These are phyloP conservation scores for Suillus discolor DNA, from an alignment of 768 basidiomycete species.

Conservation along the genomic window DNA sequence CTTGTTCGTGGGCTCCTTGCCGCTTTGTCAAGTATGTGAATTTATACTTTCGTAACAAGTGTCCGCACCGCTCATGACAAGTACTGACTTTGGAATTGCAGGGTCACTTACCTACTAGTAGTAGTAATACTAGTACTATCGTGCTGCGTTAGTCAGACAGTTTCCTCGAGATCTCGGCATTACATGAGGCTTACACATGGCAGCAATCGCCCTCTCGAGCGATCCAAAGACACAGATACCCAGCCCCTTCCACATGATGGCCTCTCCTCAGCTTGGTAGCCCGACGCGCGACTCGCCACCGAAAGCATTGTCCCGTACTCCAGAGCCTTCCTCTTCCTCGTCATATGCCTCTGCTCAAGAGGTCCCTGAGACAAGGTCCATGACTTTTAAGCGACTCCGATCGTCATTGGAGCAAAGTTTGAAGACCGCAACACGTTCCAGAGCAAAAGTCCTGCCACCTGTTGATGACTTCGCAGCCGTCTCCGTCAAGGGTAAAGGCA, in stretches of 20 bases:
- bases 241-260: constrained; percentile 51
- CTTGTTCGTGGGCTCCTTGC: neutral
- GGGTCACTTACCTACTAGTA: neutral
- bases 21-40: neutral
- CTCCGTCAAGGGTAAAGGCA: constrained; percentile 48
- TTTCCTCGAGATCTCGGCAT: constrained; percentile 23
- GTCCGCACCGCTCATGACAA: neutral
- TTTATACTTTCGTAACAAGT: neutral
- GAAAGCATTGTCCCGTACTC: constrained; percentile 44
- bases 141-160: constrained; percentile 18
- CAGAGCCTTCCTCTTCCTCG: constrained; percentile 37
- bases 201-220: constrained; percentile 42
- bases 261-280: constrained; percentile 42
- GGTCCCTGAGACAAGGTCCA: constrained; percentile 44
- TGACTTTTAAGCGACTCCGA: constrained; percentile 64
- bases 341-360: constrained; percentile 33
- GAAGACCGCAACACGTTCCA: constrained; percentile 63
- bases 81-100: neutral
- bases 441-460: constrained; percentile 38
- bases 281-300: constrained; percentile 35
- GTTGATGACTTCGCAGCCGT: constrained; percentile 48
- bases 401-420: constrained; percentile 70
- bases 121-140: too few relatives aligned
- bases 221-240: constrained; percentile 41
- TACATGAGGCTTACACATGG: constrained; percentile 45